Evolutionary conservation across 1,284 basidiomycete genomes (phyloP).

Genomic region (Cystobasidium sp.): DNA sequence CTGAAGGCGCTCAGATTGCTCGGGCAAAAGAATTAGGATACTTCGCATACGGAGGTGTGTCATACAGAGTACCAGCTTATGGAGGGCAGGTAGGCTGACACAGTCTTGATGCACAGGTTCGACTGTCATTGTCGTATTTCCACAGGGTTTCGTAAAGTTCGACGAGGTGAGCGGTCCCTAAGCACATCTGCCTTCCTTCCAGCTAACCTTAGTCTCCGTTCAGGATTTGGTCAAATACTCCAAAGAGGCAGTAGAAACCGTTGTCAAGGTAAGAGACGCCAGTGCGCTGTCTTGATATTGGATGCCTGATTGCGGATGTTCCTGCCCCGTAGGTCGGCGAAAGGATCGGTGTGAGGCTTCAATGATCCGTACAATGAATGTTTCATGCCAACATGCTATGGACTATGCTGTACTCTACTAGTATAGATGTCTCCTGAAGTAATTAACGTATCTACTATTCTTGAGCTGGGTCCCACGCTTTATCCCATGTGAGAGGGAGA

Average conservation of each 20-base stretch:
- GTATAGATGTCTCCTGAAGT: no score
- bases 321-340: conserved; percentile 38
- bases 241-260: conserved; percentile 32
- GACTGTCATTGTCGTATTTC: conserved; percentile 71
- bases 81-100: not conserved
- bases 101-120: conserved; percentile 62
- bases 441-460: no score
- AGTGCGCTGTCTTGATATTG: no score
- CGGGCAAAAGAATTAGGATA: conserved; percentile 59
- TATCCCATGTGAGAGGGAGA: no score
- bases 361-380: not conserved
- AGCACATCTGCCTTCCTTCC: conserved; percentile 61
- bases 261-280: conserved; percentile 16
- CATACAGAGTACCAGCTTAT: not conserved
- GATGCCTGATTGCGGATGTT: not conserved
- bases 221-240: conserved; percentile 33
- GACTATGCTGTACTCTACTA: no score
- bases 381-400: not conserved
- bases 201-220: not conserved
- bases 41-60: conserved; percentile 34
- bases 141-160: conserved; percentile 64
- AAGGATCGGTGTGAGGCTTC: conserved; percentile 16
- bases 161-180: conserved; percentile 59
- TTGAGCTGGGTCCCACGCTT: no score
- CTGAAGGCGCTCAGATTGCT: conserved; percentile 56